phyloP scores from a whole-genome alignment of 805 yeast species.

The Komagataella ulmi region DNA sequence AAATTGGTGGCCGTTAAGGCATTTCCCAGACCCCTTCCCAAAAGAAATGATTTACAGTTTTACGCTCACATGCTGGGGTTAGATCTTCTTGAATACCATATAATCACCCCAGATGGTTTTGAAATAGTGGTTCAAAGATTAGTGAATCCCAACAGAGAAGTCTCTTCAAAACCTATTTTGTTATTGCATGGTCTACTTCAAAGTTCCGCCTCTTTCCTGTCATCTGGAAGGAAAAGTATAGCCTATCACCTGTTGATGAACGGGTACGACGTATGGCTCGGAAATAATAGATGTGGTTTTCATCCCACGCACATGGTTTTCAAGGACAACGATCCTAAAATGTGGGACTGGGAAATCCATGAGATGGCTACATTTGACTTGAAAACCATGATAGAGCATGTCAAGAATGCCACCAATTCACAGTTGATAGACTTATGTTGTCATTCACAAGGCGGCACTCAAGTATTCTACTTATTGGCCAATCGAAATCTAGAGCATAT shows the following conservation, averaged over 20 bases:
- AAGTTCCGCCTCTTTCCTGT: conserved; percentile 73
- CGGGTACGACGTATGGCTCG: conserved; percentile 85
- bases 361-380: conserved; percentile 74
- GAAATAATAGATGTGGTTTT: conserved; percentile 84
- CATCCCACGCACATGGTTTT: conserved; percentile 47
- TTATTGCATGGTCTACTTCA: conserved; percentile 81
- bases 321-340: conserved; percentile 27
- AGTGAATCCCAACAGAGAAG: conserved; percentile 18
- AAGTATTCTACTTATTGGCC: conserved; percentile 58
- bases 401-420: conserved; percentile 26
- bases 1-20: conserved; percentile 11
- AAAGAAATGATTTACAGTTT: conserved; percentile 35
- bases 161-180: conserved; percentile 40
- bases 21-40: conserved; percentile 19
- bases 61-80: conserved; percentile 54
- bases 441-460: conserved; percentile 93
- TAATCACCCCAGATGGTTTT: conserved; percentile 74
- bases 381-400: conserved; percentile 55
- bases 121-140: conserved; percentile 53
- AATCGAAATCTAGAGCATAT: conserved; percentile 32
- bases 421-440: conserved; percentile 50
- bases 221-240: conserved; percentile 70
- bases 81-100: conserved; percentile 40
- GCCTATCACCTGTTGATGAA: conserved; percentile 40
- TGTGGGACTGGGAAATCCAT: conserved; percentile 93